These are phyloP conservation scores for Lactarius quietus DNA, from an alignment of 768 basidiomycete genomes.

Conservation along the genomic window DNA sequence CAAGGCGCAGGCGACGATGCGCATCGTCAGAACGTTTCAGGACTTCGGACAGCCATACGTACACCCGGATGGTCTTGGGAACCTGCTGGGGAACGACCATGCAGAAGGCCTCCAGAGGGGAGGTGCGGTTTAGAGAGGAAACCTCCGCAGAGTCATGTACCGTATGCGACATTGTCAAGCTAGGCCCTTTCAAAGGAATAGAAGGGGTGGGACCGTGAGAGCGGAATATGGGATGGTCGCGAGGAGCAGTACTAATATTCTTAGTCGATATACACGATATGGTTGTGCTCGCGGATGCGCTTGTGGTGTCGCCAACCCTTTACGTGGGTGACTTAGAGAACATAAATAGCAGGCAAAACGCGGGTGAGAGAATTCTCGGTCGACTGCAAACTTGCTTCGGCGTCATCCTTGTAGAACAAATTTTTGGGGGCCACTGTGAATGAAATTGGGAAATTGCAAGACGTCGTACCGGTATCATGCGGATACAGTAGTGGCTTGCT, in stretches of 20 bases:
- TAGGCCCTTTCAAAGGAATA: constrained; percentile 60
- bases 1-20: neutral
- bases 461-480: too few species aligned
- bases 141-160: constrained; percentile 86
- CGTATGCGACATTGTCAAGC: constrained; percentile 84
- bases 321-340: too few species aligned
- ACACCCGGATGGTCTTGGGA: constrained; percentile 75
- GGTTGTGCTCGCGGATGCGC: too few species aligned
- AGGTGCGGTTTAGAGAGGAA: constrained; percentile 65
- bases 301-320: too few species aligned
- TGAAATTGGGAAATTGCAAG: too few species aligned
- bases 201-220: constrained; percentile 46
- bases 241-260: neutral
- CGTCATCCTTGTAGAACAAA: too few species aligned
- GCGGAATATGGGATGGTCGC: constrained; percentile 1
- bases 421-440: too few species aligned
- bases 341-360: too few species aligned
- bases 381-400: too few species aligned
- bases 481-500: too few species aligned
- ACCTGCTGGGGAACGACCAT: constrained; percentile 86
- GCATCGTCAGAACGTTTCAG: constrained; percentile 19
- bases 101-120: constrained; percentile 62
- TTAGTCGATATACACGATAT: neutral
- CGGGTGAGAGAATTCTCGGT: too few species aligned
- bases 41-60: constrained; percentile 55